A percentile compares a stretch with the other conserved stretches of the same genome.
These are phyloP conservation scores for Nannochloropsis salina DNA, from an alignment of 108 stramenopile genomes.

Conservation along the genomic window DNA sequence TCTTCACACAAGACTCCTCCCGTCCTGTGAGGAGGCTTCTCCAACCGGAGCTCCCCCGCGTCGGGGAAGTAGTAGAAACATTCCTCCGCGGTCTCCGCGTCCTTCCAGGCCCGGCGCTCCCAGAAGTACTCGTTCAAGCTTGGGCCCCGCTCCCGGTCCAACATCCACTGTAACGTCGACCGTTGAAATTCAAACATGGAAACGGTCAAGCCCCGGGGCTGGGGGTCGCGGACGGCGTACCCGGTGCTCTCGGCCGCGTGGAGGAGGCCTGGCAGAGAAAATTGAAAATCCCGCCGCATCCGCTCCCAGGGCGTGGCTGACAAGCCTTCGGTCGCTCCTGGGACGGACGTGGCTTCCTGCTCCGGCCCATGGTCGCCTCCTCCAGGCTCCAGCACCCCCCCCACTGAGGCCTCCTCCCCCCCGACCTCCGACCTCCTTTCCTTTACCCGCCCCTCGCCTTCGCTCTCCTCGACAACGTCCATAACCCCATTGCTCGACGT, in stretches of 20 bases:
- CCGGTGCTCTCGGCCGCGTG: constrained; percentile 60
- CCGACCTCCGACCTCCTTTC: background rate
- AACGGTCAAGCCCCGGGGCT: constrained; percentile 48
- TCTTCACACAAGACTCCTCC: constrained; percentile 60
- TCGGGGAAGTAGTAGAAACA: constrained; percentile 64
- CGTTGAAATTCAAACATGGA: constrained; percentile 63
- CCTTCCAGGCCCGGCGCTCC: constrained; percentile 51
- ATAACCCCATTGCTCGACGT: background rate
- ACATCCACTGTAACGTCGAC: constrained; percentile 70
- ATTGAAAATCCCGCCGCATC: constrained; percentile 24
- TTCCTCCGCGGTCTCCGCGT: constrained; percentile 30
- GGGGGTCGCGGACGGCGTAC: constrained; percentile 32
- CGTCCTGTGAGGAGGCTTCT: constrained; percentile 49
- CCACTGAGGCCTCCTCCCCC: background rate
- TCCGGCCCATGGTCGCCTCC: too few species aligned
- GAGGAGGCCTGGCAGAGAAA: constrained; percentile 58
- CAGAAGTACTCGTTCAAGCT: constrained; percentile 68
- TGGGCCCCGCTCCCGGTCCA: constrained; percentile 56
- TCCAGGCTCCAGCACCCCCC: background rate
- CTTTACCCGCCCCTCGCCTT: background rate
- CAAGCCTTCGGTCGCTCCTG: too few species aligned
- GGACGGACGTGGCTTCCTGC: too few species aligned
- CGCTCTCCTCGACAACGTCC: background rate
- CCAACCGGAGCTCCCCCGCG: constrained; percentile 64
- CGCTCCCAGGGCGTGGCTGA: background rate